Conservation (phyloP, 2,329 filamentous ascomycete species). For the Talaromyces sp. region DNA sequence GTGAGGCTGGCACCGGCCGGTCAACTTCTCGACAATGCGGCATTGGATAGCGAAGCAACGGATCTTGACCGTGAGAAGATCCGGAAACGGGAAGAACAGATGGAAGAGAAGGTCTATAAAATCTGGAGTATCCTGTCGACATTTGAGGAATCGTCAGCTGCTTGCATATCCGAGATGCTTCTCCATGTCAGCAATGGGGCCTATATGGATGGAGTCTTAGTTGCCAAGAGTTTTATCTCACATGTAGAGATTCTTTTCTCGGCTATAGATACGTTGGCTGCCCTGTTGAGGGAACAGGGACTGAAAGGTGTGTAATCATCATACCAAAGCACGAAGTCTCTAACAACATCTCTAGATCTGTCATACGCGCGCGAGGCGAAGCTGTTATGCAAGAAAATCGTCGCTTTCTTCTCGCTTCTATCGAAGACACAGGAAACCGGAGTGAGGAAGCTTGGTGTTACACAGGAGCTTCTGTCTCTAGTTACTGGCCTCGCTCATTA, state of each 20-base stretch:
- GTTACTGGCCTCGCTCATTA: constrained; percentile 97
- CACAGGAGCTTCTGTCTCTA: constrained; percentile 93
- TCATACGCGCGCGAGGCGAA: constrained; percentile 96
- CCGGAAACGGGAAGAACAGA: constrained; percentile 79
- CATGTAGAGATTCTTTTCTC: constrained; percentile 91
- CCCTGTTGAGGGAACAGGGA: constrained; percentile 60
- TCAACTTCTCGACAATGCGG: constrained; percentile 44
- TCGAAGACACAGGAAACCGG: constrained; percentile 91
- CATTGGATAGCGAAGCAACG: constrained; percentile 53
- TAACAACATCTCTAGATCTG: constrained; percentile 53
- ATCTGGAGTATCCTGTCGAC: constrained; percentile 98
- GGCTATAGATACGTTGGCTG: constrained; percentile 79
- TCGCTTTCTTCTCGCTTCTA: constrained; percentile 91
- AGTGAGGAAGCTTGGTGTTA: constrained; percentile 87
- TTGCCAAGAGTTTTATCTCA: constrained; percentile 92
- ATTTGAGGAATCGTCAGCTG: constrained; percentile 95
- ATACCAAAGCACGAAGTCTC: constrained; percentile 19
- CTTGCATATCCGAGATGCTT: constrained; percentile 98
- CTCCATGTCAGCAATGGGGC: constrained; percentile 96
- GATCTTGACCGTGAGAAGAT: constrained; percentile 69
- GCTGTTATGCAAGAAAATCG: constrained; percentile 98
- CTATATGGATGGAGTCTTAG: constrained; percentile 89
- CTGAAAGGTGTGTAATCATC: constrained; percentile 63
- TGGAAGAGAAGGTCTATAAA: constrained; percentile 95
- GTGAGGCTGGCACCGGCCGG: constrained; percentile 69